Percentiles rank a stretch among this genome's conserved stretches.
Evolutionary conservation across 176 grass and related monocot species (phyloP).

Genomic region (Ensete ventricosum): DNA sequence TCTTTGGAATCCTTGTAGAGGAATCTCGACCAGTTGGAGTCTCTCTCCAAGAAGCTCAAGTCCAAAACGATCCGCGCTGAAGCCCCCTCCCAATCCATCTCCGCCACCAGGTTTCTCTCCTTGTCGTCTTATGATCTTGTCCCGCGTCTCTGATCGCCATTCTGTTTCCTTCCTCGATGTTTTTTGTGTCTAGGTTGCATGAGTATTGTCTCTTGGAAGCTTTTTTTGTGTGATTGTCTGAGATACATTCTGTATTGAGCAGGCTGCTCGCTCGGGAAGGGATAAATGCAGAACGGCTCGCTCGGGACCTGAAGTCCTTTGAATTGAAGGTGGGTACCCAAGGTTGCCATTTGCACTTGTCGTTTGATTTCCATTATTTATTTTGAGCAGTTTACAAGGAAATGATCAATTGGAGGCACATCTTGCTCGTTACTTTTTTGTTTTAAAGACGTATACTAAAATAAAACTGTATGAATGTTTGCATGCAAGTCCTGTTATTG

Average conservation of each 20-base stretch:
- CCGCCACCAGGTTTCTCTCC: slow-evolving; percentile 56
- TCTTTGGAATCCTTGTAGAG: slow-evolving; percentile 41
- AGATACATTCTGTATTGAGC: neutral
- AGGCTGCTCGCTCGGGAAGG: slow-evolving; percentile 92
- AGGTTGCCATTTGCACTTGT: too few relatives aligned
- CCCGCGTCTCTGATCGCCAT: neutral
- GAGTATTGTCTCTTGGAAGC: neutral
- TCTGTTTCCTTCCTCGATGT: neutral
- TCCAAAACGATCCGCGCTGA: slow-evolving; percentile 87
- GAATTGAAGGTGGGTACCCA: slow-evolving; percentile 62
- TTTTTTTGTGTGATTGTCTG: neutral
- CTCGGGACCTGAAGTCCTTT: slow-evolving; percentile 89
- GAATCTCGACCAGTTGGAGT: slow-evolving; percentile 87
- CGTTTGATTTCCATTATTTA: neutral
- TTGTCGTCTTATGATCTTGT: slow-evolving; percentile 1
- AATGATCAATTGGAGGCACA: too few relatives aligned
- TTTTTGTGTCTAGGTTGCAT: neutral
- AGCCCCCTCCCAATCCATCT: slow-evolving; percentile 70
- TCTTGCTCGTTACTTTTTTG: too few relatives aligned
- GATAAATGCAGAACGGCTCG: slow-evolving; percentile 80
- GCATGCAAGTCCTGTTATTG: neutral
- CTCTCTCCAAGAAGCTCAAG: slow-evolving; percentile 93
- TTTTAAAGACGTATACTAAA: too few relatives aligned
- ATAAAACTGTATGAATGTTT: neutral
- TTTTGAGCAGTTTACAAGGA: neutral